Evolutionary conservation across 495 filamentous ascomycete species (phyloP).

Genomic region (Neurospora discreta): DNA sequence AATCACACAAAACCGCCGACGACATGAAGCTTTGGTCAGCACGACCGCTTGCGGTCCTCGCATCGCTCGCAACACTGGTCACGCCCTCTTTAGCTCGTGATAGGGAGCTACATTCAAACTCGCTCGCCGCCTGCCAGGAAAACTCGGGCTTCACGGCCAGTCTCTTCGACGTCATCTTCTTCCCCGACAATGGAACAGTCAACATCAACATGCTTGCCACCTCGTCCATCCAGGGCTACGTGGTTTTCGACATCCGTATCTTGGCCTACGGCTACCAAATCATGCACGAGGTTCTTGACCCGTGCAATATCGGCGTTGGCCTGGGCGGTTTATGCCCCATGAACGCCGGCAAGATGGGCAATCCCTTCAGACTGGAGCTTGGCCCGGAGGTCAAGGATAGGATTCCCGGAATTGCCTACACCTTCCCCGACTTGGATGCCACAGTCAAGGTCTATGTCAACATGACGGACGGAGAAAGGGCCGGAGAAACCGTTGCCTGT

Average conservation of each 20-base stretch:
- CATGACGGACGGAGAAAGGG: conserved; percentile 33
- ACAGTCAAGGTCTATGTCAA: conserved; percentile 73
- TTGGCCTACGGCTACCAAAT: conserved; percentile 73
- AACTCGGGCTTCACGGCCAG: conserved; percentile 74
- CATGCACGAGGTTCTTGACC: conserved; percentile 54
- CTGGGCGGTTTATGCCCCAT: conserved; percentile 85
- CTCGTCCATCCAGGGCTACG: conserved; percentile 75
- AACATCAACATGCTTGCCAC: conserved; percentile 69
- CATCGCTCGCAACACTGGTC: conserved; percentile 22
- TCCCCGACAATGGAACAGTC: conserved; percentile 61
- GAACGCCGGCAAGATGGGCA: conserved; percentile 70
- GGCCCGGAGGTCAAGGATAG: conserved; percentile 40
- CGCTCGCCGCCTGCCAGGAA: conserved; percentile 65
- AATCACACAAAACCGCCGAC: not conserved
- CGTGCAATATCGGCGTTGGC: conserved; percentile 47
- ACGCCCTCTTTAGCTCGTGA: conserved; percentile 20
- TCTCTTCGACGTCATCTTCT: conserved; percentile 72
- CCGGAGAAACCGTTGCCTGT: conserved; percentile 61
- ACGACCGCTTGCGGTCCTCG: conserved; percentile 23
- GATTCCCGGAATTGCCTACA: conserved; percentile 82
- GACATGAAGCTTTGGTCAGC: not conserved
- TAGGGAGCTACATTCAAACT: conserved; percentile 53
- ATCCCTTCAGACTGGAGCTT: conserved; percentile 58
- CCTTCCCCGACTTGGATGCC: conserved; percentile 89
- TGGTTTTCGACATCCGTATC: conserved; percentile 65